Conservation (phyloP, 768 basidiomycete species). For the Suillus brevipes region DNA sequence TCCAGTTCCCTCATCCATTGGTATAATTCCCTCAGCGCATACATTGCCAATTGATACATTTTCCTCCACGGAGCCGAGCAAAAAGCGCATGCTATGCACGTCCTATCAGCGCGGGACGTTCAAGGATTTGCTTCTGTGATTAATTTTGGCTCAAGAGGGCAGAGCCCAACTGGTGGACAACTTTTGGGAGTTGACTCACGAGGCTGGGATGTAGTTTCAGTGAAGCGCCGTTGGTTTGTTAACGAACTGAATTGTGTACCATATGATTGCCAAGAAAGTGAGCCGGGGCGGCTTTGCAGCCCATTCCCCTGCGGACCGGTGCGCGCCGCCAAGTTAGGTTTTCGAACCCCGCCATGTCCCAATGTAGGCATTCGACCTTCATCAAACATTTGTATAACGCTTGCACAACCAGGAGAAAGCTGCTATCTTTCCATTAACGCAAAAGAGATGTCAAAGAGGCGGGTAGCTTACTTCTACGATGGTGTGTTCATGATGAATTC, state of each 20-base stretch:
- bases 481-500: slow-evolving; percentile 39
- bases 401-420: neutral
- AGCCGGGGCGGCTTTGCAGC: too few species aligned
- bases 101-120: neutral
- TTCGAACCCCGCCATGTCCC: neutral
- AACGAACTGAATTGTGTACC: neutral
- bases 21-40: neutral
- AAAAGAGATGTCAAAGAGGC: slow-evolving; percentile 59
- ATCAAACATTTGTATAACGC: neutral
- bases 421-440: neutral
- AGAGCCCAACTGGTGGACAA: neutral
- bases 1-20: neutral
- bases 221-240: neutral
- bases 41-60: neutral
- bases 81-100: neutral
- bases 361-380: neutral
- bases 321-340: neutral
- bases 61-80: neutral
- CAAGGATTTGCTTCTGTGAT: neutral
- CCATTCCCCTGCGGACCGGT: neutral
- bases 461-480: slow-evolving; percentile 83
- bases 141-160: neutral
- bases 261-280: too few species aligned
- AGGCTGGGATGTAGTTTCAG: neutral
- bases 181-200: neutral